A percentile compares a stretch with the other conserved stretches of the same genome.
Evolutionary conservation across 140 eudicot species (phyloP).

Genomic region (Ambrosia hybrid): DNA sequence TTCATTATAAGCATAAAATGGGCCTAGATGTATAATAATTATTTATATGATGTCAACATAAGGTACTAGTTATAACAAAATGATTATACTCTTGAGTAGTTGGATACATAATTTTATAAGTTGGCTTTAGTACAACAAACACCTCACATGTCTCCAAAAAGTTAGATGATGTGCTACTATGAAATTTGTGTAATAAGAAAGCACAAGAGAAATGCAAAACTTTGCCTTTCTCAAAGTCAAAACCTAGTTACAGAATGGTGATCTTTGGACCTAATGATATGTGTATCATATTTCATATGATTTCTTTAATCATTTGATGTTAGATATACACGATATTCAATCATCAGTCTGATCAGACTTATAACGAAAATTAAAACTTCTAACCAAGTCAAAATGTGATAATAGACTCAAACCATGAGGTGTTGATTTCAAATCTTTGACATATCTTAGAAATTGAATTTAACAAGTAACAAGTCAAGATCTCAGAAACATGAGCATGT

Average conservation of each 20-base stretch:
- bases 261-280: not conserved
- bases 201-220: too few relatives aligned
- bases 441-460: too few relatives aligned
- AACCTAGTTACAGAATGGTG: not conserved
- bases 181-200: not conserved
- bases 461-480: too few relatives aligned
- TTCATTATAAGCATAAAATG: too few relatives aligned
- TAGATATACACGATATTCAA: too few relatives aligned
- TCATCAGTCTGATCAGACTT: not conserved
- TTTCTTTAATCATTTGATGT: not conserved
- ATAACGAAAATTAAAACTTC: not conserved
- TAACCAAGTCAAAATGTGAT: not conserved
- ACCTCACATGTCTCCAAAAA: not conserved
- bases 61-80: not conserved
- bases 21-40: not conserved
- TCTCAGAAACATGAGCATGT: too few relatives aligned
- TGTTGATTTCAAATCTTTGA: too few relatives aligned
- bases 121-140: not conserved
- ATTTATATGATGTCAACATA: not conserved
- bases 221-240: not conserved
- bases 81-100: not conserved
- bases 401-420: too few relatives aligned
- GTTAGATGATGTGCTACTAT: not conserved
- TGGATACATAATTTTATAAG: not conserved
- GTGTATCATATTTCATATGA: not conserved